These are phyloP conservation scores for Oldenlandia corymbosa DNA, from an alignment of 257 asterid species.

Conservation along the genomic window DNA sequence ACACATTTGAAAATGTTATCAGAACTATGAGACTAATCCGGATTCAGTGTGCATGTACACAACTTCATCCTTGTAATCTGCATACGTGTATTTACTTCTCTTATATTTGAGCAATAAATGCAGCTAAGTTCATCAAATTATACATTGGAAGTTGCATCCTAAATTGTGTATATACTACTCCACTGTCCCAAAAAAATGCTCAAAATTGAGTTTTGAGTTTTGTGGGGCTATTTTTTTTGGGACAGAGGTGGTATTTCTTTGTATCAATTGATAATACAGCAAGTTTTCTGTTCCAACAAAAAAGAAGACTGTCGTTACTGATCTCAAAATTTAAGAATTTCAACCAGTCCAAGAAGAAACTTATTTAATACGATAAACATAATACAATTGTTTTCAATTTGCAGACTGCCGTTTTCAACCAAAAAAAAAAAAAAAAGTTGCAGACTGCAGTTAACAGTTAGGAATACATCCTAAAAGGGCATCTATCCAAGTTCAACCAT, in stretches of 20 bases:
- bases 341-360: neutral
- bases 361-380: too few species aligned
- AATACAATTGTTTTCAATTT: too few species aligned
- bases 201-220: too few species aligned
- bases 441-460: neutral
- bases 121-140: neutral
- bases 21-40: neutral
- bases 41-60: neutral
- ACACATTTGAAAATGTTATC: constrained; percentile 8
- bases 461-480: neutral
- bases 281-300: neutral
- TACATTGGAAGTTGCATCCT: neutral
- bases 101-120: neutral
- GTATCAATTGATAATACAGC: neutral
- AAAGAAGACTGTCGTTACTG: neutral
- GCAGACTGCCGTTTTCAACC: too few species aligned
- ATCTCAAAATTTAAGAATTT: neutral
- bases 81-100: neutral
- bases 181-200: too few species aligned
- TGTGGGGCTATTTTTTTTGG: too few species aligned
- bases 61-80: neutral
- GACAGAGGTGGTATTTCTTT: too few species aligned
- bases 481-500: neutral
- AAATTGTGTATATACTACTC: too few species aligned
- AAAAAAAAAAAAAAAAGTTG: neutral